Evolutionary conservation across 140 eudicot genomes (phyloP).

Genomic region (Stevia rebaudiana): DNA sequence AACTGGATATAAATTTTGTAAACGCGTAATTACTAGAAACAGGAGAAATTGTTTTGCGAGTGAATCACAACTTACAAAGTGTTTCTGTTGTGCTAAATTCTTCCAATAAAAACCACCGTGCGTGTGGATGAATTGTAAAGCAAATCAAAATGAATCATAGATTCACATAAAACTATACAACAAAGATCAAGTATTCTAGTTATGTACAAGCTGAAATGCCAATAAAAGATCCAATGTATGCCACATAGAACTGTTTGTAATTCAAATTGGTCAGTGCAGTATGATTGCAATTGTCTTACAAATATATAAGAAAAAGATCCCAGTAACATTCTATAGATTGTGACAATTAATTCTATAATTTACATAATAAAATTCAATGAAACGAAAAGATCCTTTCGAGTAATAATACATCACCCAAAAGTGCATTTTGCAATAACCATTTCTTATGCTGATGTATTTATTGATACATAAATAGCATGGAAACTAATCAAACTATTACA

Average conservation of each 20-base stretch:
- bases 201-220: neutral
- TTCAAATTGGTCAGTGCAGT: too few relatives aligned
- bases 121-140: neutral
- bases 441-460: neutral
- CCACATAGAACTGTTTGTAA: neutral
- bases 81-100: constrained; percentile 4
- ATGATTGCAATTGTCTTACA: too few relatives aligned
- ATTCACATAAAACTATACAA: neutral
- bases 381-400: neutral
- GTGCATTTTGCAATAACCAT: neutral
- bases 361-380: neutral
- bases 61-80: constrained; percentile 3
- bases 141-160: neutral
- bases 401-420: neutral
- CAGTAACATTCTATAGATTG: neutral
- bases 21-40: constrained; percentile 1
- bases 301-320: neutral
- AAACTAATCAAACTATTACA: neutral
- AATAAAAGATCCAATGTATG: neutral
- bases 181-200: neutral
- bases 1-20: neutral
- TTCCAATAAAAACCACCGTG: neutral
- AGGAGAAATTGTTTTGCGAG: neutral
- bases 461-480: constrained; percentile 8
- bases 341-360: neutral